Percentiles rank a stretch among this genome's conserved stretches.
phyloP scores from a whole-genome alignment of 2,329 filamentous ascomycete species.

The Achaetomium macrosporum region DNA sequence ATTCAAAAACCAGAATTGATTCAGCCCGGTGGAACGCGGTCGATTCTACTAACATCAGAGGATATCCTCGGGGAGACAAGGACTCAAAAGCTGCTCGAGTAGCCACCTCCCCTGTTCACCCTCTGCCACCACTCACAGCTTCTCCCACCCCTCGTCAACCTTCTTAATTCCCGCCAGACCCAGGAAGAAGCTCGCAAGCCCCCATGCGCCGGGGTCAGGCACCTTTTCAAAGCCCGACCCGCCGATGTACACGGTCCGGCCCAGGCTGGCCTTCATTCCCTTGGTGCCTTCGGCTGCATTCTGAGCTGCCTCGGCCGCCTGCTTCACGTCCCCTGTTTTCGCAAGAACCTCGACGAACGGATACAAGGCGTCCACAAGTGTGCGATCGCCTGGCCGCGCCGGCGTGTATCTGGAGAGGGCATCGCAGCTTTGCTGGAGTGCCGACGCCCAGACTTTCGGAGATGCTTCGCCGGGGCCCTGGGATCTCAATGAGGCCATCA shows the following conservation, averaged over 20 bases:
- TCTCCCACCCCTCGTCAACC: conserved; percentile 20
- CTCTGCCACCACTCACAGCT: conserved; percentile 13
- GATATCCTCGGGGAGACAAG: too few relatives aligned
- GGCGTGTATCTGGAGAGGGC: conserved; percentile 80
- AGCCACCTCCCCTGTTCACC: neutral
- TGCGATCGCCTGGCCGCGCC: conserved; percentile 81
- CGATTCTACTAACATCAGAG: too few relatives aligned
- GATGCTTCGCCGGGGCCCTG: conserved; percentile 37
- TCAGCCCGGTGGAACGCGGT: too few relatives aligned
- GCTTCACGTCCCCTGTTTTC: conserved; percentile 58
- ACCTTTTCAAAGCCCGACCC: conserved; percentile 67
- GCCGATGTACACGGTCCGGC: conserved; percentile 76
- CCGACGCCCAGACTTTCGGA: conserved; percentile 50
- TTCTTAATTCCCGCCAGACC: conserved; percentile 56
- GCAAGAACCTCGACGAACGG: conserved; percentile 75
- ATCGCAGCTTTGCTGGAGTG: conserved; percentile 64
- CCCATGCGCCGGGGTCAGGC: conserved; percentile 63
- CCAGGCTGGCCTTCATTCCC: conserved; percentile 85
- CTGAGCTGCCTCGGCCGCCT: conserved; percentile 69
- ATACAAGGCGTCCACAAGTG: conserved; percentile 80
- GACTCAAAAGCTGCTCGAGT: too few relatives aligned
- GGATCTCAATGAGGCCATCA: conserved; percentile 57
- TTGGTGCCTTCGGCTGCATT: conserved; percentile 78
- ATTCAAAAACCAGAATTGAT: too few relatives aligned
- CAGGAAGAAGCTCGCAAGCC: conserved; percentile 71